These are phyloP conservation scores for Pachyrhizus erosus DNA, from an alignment of 306 rosid species.

Conservation along the genomic window DNA sequence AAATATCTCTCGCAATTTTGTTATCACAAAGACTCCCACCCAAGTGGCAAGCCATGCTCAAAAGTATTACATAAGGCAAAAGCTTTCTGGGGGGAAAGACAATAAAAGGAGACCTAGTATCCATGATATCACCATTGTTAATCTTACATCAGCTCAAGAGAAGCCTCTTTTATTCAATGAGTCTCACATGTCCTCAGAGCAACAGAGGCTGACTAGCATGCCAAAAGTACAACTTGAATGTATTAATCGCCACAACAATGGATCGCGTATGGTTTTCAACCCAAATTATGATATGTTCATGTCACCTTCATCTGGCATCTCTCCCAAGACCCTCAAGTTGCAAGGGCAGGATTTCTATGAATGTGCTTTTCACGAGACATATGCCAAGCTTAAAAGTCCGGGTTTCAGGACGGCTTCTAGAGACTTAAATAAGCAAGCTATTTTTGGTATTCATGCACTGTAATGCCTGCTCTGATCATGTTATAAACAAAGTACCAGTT, in stretches of 20 bases:
- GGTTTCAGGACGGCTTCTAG: conserved; percentile 48
- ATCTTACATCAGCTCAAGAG: conserved; percentile 50
- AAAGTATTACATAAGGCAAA: conserved; percentile 76
- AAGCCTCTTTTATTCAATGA: conserved; percentile 35
- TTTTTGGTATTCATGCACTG: conserved; percentile 37
- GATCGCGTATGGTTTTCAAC: conserved; percentile 48
- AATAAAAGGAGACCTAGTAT: conserved; percentile 70
- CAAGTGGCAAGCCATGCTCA: conserved; percentile 60
- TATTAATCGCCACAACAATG: conserved; percentile 46
- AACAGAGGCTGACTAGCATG: conserved; percentile 43
- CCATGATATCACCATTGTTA: conserved; percentile 71
- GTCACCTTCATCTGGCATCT: conserved; percentile 52
- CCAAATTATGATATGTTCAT: conserved; percentile 45
- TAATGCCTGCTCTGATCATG: conserved; percentile 40
- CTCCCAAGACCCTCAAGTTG: conserved; percentile 48
- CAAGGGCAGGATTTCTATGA: conserved; percentile 52
- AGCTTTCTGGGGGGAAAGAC: conserved; percentile 57
- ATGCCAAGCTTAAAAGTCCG: conserved; percentile 41
- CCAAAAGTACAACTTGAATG: conserved; percentile 44
- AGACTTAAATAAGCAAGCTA: conserved; percentile 50
- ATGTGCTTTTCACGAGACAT: conserved; percentile 56
- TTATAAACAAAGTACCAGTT: conserved; percentile 31
- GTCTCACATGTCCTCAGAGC: conserved; percentile 43
- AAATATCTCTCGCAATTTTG: conserved; percentile 63
- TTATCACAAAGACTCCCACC: conserved; percentile 50